Base-by-base conservation (phyloP, 495 filamentous ascomycete genomes). In the Penicillium parvum region DNA sequence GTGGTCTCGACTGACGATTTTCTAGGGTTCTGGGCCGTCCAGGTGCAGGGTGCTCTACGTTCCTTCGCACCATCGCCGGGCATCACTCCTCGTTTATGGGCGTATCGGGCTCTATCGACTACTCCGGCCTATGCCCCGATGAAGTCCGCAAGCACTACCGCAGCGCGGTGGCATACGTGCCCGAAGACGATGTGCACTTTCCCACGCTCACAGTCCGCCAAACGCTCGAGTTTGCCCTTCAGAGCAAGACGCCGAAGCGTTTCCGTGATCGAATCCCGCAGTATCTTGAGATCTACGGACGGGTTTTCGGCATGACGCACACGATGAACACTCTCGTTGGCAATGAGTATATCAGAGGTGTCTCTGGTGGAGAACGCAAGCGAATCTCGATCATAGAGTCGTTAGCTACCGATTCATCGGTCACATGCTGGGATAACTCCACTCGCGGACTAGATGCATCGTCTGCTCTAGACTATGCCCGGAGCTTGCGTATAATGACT, bases 321-420 rank as follows among this genome's bases (percentile, higher is more conserved):
- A 91, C 87, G 0, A 75, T 77, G 40, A 74, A 87, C 53, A 94
- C 89, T 0, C 76, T 88, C 17, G 86, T 94, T n/a, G 89, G 89
- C 7, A 85, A 89, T 48, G 76, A 79, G 10, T 87, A 83, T 52
- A 75, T 90, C 34, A 83, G 88, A n/a, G 88, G 88, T 49, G 77
- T 94, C n/a, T 88, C 83, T 2, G 88, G 89, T 29, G 89, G 88
- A 11, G 88, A 95, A 61, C 72, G 86, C 16, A 92, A 91, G 61
- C 81, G 77, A 2, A 63, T 72, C 6, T 68, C 62, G 1, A 70
- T 73, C 28, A 64, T 64, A 10, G 66, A 81, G 47, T 73, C 74
- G 12, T 75, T 91, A 57, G 74, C 85, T 12, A 85, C 83, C 2
- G 83, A 85, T 41, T 84, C 83, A n/a, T 80, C 78, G 19, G 73